Percentiles rank a stretch among this genome's conserved stretches.
These are phyloP conservation scores for Bruguiera hainesii DNA, from an alignment of 441 rosid genomes.

Conservation along the genomic window DNA sequence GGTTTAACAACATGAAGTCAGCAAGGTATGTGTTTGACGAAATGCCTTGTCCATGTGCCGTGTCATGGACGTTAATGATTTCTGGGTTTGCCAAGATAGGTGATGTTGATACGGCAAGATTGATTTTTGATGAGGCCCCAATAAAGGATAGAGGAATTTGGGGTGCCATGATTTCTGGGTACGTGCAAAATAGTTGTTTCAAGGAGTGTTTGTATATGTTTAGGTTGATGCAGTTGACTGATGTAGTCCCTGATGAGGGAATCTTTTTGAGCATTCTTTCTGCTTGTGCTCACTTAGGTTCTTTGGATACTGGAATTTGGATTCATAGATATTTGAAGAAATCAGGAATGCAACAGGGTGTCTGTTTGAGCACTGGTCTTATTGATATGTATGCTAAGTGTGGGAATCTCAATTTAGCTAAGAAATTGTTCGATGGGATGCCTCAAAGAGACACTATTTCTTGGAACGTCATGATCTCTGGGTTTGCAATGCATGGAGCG, in stretches of 20 bases:
- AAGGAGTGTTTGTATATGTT: slow-evolving; percentile 44
- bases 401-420: slow-evolving; percentile 51
- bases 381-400: slow-evolving; percentile 72
- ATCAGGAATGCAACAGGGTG: slow-evolving; percentile 28
- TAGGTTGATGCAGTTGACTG: slow-evolving; percentile 37
- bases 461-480: slow-evolving; percentile 64
- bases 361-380: slow-evolving; percentile 50
- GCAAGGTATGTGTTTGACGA: slow-evolving; percentile 43
- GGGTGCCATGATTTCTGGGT: slow-evolving; percentile 56
- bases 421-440: slow-evolving; percentile 42
- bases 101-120: slow-evolving; percentile 37
- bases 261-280: slow-evolving; percentile 33
- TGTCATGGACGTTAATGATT: slow-evolving; percentile 49
- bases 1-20: slow-evolving; percentile 21
- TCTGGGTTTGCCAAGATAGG: slow-evolving; percentile 43
- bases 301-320: slow-evolving; percentile 46
- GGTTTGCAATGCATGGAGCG: slow-evolving; percentile 59
- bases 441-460: slow-evolving; percentile 45
- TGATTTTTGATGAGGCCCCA: slow-evolving; percentile 37
- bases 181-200: slow-evolving; percentile 40
- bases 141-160: slow-evolving; percentile 45
- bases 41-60: slow-evolving; percentile 28
- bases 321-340: slow-evolving; percentile 41
- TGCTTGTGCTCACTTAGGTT: slow-evolving; percentile 46
- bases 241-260: slow-evolving; percentile 38